Conservation (phyloP, 208 protist species). For the Crithidia bombi region DNA sequence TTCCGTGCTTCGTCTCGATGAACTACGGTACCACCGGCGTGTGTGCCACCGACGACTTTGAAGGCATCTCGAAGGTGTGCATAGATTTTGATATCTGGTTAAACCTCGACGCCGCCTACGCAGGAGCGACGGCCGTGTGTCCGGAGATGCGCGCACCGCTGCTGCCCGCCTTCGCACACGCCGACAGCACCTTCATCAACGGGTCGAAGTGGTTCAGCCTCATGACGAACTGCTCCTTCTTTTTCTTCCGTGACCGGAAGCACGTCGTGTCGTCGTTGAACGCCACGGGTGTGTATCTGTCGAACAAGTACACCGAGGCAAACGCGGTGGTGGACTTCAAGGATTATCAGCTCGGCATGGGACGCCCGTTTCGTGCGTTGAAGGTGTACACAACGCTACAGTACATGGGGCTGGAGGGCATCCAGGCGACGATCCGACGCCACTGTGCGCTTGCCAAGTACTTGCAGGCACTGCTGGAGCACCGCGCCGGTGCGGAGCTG, state of each 20-base stretch:
- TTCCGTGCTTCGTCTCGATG: conserved; percentile 56
- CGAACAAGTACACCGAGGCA: conserved; percentile 44
- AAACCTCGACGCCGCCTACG: conserved; percentile 70
- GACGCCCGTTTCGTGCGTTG: conserved; percentile 62
- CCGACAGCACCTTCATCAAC: conserved; percentile 65
- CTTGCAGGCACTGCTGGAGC: conserved; percentile 30
- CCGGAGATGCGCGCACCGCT: conserved; percentile 52
- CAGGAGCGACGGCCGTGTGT: conserved; percentile 54
- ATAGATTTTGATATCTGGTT: conserved; percentile 53
- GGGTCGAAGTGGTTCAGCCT: conserved; percentile 62
- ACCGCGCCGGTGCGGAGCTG: conserved; percentile 13
- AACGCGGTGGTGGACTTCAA: conserved; percentile 59
- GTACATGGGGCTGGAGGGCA: conserved; percentile 57
- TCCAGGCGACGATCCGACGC: conserved; percentile 53
- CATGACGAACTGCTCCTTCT: conserved; percentile 48
- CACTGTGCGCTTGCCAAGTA: conserved; percentile 46
- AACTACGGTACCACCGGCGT: conserved; percentile 65
- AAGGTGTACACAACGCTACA: conserved; percentile 68
- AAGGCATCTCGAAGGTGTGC: conserved; percentile 39
- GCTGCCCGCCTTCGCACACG: conserved; percentile 33
- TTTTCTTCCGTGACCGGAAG: conserved; percentile 53
- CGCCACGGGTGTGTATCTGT: conserved; percentile 48
- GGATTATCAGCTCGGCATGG: conserved; percentile 75
- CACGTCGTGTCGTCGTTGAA: conserved; percentile 53
- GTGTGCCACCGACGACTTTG: conserved; percentile 60